A percentile compares a stretch with the other conserved stretches of the same genome.
These are phyloP conservation scores for Ichthyophthirius multifiliis DNA, from an alignment of 169 alveolate genomes.

Conservation along the genomic window DNA sequence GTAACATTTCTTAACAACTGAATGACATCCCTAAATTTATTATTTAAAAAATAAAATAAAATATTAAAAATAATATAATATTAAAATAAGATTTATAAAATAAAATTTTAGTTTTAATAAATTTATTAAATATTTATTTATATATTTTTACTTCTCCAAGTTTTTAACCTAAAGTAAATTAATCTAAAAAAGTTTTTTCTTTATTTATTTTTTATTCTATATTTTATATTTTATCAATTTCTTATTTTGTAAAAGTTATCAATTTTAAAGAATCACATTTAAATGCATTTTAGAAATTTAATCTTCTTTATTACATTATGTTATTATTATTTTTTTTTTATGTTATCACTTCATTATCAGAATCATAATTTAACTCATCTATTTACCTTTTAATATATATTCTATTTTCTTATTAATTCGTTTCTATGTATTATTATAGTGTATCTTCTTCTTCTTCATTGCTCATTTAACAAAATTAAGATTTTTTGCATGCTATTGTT, in stretches of 20 bases:
- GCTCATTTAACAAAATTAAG: not conserved
- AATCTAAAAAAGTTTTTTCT: not conserved
- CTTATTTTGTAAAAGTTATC: not conserved
- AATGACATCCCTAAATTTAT: conserved; percentile 10
- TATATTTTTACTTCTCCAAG: not conserved
- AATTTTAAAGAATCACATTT: not conserved
- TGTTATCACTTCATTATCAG: not conserved
- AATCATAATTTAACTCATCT: not conserved
- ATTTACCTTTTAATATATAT: not conserved
- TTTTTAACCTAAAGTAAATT: not conserved
- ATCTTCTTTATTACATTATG: not conserved
- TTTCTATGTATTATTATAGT: no score
- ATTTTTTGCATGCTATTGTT: not conserved
- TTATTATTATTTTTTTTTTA: not conserved
- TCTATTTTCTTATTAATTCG: not conserved
- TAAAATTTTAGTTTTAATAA: not conserved
- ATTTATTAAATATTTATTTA: not conserved
- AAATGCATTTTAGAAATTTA: not conserved
- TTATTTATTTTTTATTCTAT: not conserved
- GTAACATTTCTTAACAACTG: not conserved
- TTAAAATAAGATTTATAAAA: not conserved
- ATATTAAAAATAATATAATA: not conserved
- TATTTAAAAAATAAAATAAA: not conserved
- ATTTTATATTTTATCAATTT: not conserved
- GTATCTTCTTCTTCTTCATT: no score